A percentile compares a stretch with the other conserved stretches of the same genome.
phyloP scores from a whole-genome alignment of 257 asterid genomes.

The Nicotiana attenuata region DNA sequence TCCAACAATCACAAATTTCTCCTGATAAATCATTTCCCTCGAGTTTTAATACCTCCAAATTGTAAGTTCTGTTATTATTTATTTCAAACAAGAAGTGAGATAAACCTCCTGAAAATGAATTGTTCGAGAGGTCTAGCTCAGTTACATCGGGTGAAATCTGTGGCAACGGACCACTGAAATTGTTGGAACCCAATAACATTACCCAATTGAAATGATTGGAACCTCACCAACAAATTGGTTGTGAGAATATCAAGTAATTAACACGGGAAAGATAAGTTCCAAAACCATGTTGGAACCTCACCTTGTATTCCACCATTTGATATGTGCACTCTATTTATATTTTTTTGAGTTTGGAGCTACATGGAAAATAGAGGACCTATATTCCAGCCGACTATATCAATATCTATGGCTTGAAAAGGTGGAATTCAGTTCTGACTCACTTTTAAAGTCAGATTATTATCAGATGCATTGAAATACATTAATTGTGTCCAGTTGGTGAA shows the following conservation, averaged over 20 bases:
- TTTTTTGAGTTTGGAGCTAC: constrained; percentile 25
- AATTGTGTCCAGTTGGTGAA: too few relatives aligned
- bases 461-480: too few relatives aligned
- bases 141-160: too few relatives aligned
- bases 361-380: constrained; percentile 16
- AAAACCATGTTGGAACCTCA: constrained; percentile 31
- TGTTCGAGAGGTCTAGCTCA: background rate
- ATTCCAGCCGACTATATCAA: constrained; percentile 13
- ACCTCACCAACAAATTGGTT: background rate
- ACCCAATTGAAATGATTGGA: background rate
- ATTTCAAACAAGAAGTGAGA: too few relatives aligned
- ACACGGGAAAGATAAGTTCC: constrained; percentile 8
- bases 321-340: background rate
- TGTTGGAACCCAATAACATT: too few relatives aligned
- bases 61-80: background rate
- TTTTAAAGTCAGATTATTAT: too few relatives aligned
- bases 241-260: background rate
- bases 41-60: background rate
- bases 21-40: constrained; percentile 20
- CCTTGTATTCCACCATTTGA: constrained; percentile 23
- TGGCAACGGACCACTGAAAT: too few relatives aligned
- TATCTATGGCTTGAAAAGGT: too few relatives aligned
- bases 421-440: too few relatives aligned
- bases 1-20: constrained; percentile 25
- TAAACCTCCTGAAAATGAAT: too few relatives aligned